Evolutionary conservation across 2,329 filamentous ascomycete species (phyloP).

Genomic region (Neonectria neomacrospora): DNA sequence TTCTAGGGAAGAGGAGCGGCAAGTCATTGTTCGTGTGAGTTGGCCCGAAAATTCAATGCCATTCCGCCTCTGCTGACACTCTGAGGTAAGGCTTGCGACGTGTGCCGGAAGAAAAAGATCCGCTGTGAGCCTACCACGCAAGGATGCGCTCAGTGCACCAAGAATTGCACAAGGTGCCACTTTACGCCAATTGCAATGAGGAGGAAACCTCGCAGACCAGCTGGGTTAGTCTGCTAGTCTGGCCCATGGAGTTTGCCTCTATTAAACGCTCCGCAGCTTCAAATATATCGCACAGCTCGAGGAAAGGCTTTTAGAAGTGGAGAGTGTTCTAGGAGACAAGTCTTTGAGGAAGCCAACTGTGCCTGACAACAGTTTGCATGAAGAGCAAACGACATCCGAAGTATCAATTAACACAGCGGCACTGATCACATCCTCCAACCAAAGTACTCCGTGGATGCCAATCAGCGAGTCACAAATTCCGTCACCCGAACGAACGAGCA

Average conservation of each 20-base stretch:
- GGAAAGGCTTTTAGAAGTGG: constrained; percentile 31
- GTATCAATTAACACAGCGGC: neutral
- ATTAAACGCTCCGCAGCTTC: constrained; percentile 22
- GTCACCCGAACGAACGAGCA: constrained; percentile 1
- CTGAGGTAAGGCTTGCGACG: constrained; percentile 41
- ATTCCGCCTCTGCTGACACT: neutral
- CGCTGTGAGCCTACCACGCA: constrained; percentile 40
- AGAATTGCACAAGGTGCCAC: constrained; percentile 41
- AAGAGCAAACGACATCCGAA: neutral
- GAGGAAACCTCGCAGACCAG: constrained; percentile 35
- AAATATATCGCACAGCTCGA: constrained; percentile 36
- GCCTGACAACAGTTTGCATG: neutral
- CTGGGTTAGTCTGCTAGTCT: constrained; percentile 34
- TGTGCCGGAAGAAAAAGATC: constrained; percentile 47
- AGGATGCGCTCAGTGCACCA: constrained; percentile 44
- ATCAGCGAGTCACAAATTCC: neutral
- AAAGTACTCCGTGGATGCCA: constrained; percentile 2
- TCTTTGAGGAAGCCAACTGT: constrained; percentile 3
- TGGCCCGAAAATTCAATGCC: neutral
- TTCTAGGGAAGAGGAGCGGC: neutral
- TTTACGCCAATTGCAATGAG: constrained; percentile 44
- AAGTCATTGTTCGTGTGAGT: constrained; percentile 7
- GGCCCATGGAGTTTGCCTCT: neutral
- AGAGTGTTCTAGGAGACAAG: constrained; percentile 15
- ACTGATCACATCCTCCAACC: neutral